phyloP scores from a whole-genome alignment of 1,139 yeast genomes.

The Saccharomyces pastorianus region DNA sequence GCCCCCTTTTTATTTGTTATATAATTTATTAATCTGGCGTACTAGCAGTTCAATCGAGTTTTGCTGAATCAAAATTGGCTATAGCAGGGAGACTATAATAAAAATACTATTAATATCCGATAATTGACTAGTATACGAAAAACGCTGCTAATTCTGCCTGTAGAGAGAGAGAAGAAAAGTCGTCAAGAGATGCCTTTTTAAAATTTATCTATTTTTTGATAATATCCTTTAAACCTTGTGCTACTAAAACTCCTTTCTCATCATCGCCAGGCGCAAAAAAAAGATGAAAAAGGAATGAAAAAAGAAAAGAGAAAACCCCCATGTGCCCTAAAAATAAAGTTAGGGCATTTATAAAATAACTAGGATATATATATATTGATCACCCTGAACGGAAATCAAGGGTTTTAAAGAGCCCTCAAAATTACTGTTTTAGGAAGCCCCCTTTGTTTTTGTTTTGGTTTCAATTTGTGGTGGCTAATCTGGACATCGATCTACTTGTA shows the following conservation, averaged over 20 bases:
- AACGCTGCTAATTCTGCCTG: not conserved
- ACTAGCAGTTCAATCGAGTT: not conserved
- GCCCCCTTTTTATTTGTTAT: not conserved
- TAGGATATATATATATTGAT: not conserved
- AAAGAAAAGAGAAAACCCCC: not conserved
- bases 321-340: not conserved
- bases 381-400: not conserved
- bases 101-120: not conserved
- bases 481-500: slow-evolving; percentile 1
- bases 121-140: not conserved
- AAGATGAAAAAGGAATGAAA: not conserved
- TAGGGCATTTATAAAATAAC: not conserved
- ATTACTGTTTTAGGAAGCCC: not conserved
- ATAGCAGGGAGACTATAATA: not conserved
- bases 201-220: not conserved
- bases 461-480: not conserved
- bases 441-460: not conserved
- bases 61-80: not conserved
- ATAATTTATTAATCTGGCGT: not conserved
- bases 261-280: slow-evolving; percentile 1
- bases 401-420: not conserved
- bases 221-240: not conserved
- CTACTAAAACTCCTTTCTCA: not conserved
- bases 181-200: not conserved
- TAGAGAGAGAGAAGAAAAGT: not conserved